Evolutionary conservation across 169 alveolate species (phyloP), one percentile per base, ranked within the genome.

Genomic region (Cryptosporidium canis): DNA sequence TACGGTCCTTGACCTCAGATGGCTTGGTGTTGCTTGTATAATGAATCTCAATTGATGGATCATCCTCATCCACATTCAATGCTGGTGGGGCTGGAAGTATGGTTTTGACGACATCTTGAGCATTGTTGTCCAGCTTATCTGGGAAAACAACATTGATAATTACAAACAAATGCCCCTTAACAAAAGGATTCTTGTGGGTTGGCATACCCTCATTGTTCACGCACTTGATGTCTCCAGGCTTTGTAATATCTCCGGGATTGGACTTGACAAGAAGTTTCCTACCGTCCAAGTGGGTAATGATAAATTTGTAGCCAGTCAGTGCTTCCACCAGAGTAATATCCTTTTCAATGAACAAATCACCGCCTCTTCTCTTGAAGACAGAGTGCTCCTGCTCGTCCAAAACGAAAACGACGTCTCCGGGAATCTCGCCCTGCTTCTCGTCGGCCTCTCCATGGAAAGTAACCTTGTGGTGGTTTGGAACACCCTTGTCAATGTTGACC

Each of bases 121-220:
- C 61, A 5, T 77, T 77, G 44, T 48, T 77, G 31, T 77, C 72
- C 16, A 77, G 53, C 18, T 61, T 56, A 61, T 77, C 94, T 18
- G 99, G 99, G 92, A 97, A 97, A 45, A 92, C 95, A 35, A 98
- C 97, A 87, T 97, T 96, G 83, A 97, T 97, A 16, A 95, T 94
- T 35, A 98, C 91, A 92, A 95, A 97, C 61, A 98, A 93, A 70
- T 97, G 95, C 45, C 99, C 99, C 90, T 93, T 95, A 77, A 93
- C 90, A 85, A 92, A 95, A 5, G 99, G 97, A 51, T 96, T 95
- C 92, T 97, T 96, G 93, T 95, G 96, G 53, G 95, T 92, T 31
- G 99, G 99, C 98, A 98, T 95, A 9, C 99, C 99, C 83, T 94
- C 97, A 18, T 94, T 97, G 83, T 93, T 93, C 9, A 98, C 93